A percentile compares a stretch with the other conserved stretches of the same genome.
phyloP scores from a whole-genome alignment of 2,329 filamentous ascomycete genomes.

The Botrytis fabae region DNA sequence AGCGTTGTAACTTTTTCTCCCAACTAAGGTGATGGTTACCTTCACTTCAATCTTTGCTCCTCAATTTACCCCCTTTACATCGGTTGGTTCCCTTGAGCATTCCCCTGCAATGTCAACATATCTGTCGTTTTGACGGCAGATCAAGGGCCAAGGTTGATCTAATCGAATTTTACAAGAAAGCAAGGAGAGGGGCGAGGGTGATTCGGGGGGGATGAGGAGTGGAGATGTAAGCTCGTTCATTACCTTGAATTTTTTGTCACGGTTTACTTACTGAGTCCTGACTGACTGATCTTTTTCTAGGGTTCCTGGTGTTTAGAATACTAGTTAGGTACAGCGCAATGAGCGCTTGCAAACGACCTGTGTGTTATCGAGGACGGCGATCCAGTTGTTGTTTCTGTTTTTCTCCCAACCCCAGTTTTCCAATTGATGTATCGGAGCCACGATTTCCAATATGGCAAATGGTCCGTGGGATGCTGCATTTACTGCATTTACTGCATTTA shows the following conservation, averaged over 20 bases:
- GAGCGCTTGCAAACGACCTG: constrained; percentile 4
- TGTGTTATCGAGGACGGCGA: constrained; percentile 4
- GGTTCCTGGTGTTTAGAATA: not conserved
- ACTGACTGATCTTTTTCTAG: not conserved
- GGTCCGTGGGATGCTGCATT: constrained; percentile 18
- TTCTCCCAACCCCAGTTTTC: constrained; percentile 17
- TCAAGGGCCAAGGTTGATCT: constrained; percentile 1
- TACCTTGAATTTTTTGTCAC: constrained; percentile 5
- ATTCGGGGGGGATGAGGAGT: not conserved
- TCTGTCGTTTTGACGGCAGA: not conserved
- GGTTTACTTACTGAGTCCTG: not conserved
- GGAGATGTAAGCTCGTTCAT: not conserved
- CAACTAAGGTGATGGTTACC: not conserved
- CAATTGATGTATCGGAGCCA: not conserved
- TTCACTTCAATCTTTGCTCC: not conserved
- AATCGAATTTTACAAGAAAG: not conserved
- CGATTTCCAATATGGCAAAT: constrained; percentile 19
- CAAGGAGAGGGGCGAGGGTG: not conserved
- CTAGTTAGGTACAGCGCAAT: constrained; percentile 1
- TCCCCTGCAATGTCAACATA: not conserved
- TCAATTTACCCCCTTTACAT: constrained; percentile 13
- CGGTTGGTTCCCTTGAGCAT: not conserved
- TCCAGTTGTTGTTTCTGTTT: constrained; percentile 6
- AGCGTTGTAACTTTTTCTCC: not conserved
- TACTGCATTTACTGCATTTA: not conserved